A percentile compares a stretch with the other conserved stretches of the same genome.
phyloP scores from a whole-genome alignment of 2,329 filamentous ascomycete genomes.

The Cordyceps pruinosa region DNA sequence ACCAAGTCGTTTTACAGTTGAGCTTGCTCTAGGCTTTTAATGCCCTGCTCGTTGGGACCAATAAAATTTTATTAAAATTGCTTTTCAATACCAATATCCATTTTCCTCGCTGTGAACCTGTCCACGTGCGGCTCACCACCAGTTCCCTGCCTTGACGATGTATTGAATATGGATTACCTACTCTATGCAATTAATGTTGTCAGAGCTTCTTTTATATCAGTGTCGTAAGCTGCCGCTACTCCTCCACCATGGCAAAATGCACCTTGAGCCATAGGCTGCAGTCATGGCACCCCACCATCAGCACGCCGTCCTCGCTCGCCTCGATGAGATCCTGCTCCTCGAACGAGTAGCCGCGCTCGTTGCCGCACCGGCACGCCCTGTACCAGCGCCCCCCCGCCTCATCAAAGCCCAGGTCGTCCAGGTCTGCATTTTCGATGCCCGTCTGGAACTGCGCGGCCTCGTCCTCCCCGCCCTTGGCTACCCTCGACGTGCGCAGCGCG shows the following conservation, averaged over 20 bases:
- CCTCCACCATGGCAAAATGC: constrained; percentile 51
- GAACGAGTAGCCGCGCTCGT: constrained; percentile 52
- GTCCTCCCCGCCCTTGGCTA: constrained; percentile 16
- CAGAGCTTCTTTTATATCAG: background rate
- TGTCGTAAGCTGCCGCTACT: constrained; percentile 17
- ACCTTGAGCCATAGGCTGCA: constrained; percentile 62
- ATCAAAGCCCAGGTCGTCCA: constrained; percentile 56
- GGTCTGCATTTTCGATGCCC: constrained; percentile 56
- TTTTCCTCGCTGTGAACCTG: background rate
- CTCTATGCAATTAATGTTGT: background rate
- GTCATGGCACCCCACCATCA: constrained; percentile 58
- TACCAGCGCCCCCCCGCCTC: constrained; percentile 44
- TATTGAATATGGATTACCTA: background rate
- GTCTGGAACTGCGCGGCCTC: constrained; percentile 39
- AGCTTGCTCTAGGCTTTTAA: constrained; percentile 47
- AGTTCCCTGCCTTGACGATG: too few relatives aligned
- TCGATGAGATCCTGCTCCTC: constrained; percentile 53
- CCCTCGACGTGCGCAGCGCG: constrained; percentile 33
- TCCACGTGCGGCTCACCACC: background rate
- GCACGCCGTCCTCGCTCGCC: constrained; percentile 49
- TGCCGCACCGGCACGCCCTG: constrained; percentile 56
- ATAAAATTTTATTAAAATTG: constrained; percentile 45
- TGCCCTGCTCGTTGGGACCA: constrained; percentile 50
- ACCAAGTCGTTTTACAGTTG: constrained; percentile 43
- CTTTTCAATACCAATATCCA: constrained; percentile 17